These are phyloP conservation scores for Microdochium trichocladiopsis DNA, from an alignment of 2,329 filamentous ascomycete genomes.

Conservation along the genomic window DNA sequence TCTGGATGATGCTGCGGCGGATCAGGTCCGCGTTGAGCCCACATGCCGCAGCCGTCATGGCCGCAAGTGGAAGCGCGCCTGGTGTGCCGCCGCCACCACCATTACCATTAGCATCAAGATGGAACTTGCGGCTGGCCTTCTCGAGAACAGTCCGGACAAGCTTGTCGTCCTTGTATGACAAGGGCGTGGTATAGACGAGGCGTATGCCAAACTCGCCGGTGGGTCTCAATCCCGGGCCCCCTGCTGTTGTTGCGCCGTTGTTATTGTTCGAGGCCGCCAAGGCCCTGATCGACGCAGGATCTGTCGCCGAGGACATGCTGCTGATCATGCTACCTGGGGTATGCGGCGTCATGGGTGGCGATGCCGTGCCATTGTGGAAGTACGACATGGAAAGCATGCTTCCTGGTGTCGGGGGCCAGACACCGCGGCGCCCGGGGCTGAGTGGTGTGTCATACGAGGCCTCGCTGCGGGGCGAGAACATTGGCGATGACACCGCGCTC, in stretches of 20 bases:
- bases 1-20: constrained; percentile 48
- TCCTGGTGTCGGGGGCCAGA: constrained; percentile 25
- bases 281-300: constrained; percentile 1
- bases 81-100: neutral
- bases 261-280: neutral
- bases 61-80: constrained; percentile 29
- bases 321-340: constrained; percentile 26
- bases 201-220: constrained; percentile 38
- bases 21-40: constrained; percentile 45
- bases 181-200: constrained; percentile 38
- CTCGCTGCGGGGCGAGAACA: constrained; percentile 15
- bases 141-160: constrained; percentile 38
- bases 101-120: constrained; percentile 12
- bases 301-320: constrained; percentile 25
- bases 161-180: constrained; percentile 39
- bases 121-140: constrained; percentile 45
- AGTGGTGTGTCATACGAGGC: constrained; percentile 3
- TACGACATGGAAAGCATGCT: constrained; percentile 16
- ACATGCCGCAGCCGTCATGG: constrained; percentile 32
- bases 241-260: constrained; percentile 12
- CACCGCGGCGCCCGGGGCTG: constrained; percentile 17
- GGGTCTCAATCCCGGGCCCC: constrained; percentile 17
- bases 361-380: constrained; percentile 12
- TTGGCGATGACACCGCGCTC: constrained; percentile 23
- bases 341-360: constrained; percentile 39